A percentile compares a stretch with the other conserved stretches of the same genome.
phyloP scores from a whole-genome alignment of 2,329 filamentous ascomycete species.

The Didymella segeticola region DNA sequence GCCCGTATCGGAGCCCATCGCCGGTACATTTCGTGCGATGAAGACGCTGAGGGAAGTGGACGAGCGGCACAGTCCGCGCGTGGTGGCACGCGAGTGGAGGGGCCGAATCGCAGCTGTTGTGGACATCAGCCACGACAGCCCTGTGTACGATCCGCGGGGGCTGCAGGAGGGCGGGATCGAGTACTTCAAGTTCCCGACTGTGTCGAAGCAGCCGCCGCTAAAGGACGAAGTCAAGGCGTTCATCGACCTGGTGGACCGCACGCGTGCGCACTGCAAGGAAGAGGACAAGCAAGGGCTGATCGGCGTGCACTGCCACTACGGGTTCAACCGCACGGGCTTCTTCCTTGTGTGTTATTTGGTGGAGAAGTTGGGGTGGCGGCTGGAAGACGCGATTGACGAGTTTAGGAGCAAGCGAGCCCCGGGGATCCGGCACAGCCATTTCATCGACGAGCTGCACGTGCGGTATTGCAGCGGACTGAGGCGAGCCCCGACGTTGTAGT shows the following conservation, averaged over 20 bases:
- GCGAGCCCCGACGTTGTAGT: conserved; percentile 37
- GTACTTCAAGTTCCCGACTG: conserved; percentile 84
- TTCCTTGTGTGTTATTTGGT: conserved; percentile 92
- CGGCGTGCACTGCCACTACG: conserved; percentile 94
- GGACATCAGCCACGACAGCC: conserved; percentile 89
- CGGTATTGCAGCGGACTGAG: conserved; percentile 68
- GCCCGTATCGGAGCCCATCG: conserved; percentile 81
- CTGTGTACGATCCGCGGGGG: conserved; percentile 79
- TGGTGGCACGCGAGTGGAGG: conserved; percentile 74
- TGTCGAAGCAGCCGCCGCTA: conserved; percentile 86
- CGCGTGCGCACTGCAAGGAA: conserved; percentile 42
- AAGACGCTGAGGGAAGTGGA: conserved; percentile 94
- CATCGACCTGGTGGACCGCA: conserved; percentile 62
- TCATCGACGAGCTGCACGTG: conserved; percentile 82
- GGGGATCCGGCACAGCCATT: conserved; percentile 89
- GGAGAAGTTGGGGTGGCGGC: conserved; percentile 73
- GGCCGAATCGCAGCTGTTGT: conserved; percentile 75
- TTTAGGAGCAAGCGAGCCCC: conserved; percentile 77
- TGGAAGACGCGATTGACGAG: conserved; percentile 78
- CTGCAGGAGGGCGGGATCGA: conserved; percentile 54
- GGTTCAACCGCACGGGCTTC: conserved; percentile 93
- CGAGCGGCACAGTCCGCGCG: conserved; percentile 75
- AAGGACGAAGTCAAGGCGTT: conserved; percentile 67
- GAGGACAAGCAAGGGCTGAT: conserved; percentile 57
- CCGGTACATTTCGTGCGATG: conserved; percentile 81